Base-by-base conservation (phyloP, 1,284 basidiomycete species). In the Exsudoporus floridanus region DNA sequence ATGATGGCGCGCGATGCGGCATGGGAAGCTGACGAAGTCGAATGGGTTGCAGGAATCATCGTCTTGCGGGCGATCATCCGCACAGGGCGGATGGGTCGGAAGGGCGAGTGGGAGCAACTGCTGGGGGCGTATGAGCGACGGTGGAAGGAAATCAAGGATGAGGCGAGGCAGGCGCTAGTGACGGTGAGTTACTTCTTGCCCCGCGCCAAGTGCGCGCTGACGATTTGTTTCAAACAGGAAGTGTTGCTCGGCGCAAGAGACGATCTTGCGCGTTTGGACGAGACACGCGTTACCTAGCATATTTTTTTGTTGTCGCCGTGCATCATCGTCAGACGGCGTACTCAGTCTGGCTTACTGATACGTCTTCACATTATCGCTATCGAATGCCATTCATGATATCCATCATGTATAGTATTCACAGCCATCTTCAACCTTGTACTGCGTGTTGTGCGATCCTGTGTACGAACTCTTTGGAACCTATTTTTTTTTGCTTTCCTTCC, bases 131-230 rank as follows among this genome's bases (percentile, higher is more conserved):
- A 83, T 60, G 82, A 83, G 58, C 70, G 74, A 8, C 67, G 81
- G 45, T 83, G 82, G 82, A 83, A 82, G 60, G 81, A 84, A 59
- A 82, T 84, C 54, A 80, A 80, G 60, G 81, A 83, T 55, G 82
- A 83, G 62, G 73, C 78, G 8, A 69, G 82, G 52, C 82, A 84
- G 61, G 74, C 75, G 1, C 71, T 82, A 53, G 80, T 82, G 16
- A 78, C 79, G 50, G 80, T 80, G 42, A 59, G 76, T 56, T n/a
- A 35, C 52, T 42, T 48, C 16, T 21, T 54, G 39, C 21, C 28
- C 48, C 23, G 27, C 5, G 37, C 41, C 12, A 3, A 23, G 10
- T 13, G n/a, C 10, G 16, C 12, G 43, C 6, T 49, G 45, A 63
- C 35, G 44, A 14, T 39, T 39, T 25, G 25, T 10, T 37, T 21